Percentiles rank a stretch among this genome's conserved stretches.
Evolutionary conservation across 306 rosid genomes (phyloP).

Genomic region (Boehmeria nivea): DNA sequence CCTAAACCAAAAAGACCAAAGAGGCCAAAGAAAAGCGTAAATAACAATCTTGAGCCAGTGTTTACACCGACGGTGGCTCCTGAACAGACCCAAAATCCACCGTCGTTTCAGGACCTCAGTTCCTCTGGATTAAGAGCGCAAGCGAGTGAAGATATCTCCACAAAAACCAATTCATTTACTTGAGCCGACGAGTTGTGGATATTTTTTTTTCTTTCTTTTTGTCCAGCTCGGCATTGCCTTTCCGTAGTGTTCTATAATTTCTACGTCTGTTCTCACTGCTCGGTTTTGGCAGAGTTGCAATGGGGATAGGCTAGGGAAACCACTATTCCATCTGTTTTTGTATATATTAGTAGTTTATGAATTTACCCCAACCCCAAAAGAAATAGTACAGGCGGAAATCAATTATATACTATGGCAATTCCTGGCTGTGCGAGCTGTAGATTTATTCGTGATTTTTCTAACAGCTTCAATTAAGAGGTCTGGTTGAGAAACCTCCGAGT

Average conservation of each 20-base stretch:
- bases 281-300: neutral
- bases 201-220: neutral
- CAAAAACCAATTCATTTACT: constrained; percentile 1
- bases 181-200: neutral
- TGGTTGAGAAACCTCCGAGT: no score
- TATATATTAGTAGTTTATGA: no score
- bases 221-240: no score
- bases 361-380: no score
- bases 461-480: no score
- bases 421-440: no score
- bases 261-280: no score
- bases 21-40: constrained; percentile 61
- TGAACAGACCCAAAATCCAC: constrained; percentile 38
- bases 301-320: neutral
- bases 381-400: no score
- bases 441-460: no score
- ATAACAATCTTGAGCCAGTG: constrained; percentile 54
- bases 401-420: no score
- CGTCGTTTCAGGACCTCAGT: constrained; percentile 20
- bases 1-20: constrained; percentile 64
- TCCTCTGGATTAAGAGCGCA: constrained; percentile 29
- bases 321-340: neutral
- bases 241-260: no score
- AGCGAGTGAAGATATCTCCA: constrained; percentile 21
- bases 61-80: constrained; percentile 25